Percentiles rank a stretch among this genome's conserved stretches.
Evolutionary conservation across 306 rosid species (phyloP).

Genomic region (cucumber (Cucumis sativus)): DNA sequence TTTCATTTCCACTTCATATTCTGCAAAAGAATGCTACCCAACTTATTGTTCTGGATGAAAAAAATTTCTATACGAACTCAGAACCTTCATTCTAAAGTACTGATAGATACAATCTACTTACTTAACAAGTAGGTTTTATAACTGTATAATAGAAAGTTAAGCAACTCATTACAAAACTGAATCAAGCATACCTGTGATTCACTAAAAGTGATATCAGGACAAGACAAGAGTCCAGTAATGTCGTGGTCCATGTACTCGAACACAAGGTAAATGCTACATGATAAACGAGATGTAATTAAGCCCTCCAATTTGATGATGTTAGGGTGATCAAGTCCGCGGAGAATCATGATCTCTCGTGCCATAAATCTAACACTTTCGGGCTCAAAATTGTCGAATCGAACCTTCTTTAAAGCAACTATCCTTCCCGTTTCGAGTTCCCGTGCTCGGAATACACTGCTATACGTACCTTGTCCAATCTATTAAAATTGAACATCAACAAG

Average conservation of each 20-base stretch:
- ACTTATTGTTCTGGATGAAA: not conserved
- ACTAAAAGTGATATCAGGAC: constrained; percentile 72
- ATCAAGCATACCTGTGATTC: constrained; percentile 71
- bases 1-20: not conserved
- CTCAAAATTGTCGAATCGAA: constrained; percentile 91
- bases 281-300: constrained; percentile 77
- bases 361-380: constrained; percentile 95
- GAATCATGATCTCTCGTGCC: constrained; percentile 90
- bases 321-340: constrained; percentile 92
- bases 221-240: constrained; percentile 81
- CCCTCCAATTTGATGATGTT: constrained; percentile 82
- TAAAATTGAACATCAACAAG: not conserved
- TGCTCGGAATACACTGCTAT: constrained; percentile 90
- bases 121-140: not conserved
- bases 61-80: not conserved
- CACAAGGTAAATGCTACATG: constrained; percentile 85
- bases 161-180: not conserved
- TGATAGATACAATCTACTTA: not conserved
- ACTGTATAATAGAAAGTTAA: not conserved
- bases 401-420: constrained; percentile 95
- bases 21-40: not conserved
- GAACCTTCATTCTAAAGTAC: not conserved
- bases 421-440: constrained; percentile 72
- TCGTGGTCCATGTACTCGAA: constrained; percentile 99
- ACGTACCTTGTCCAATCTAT: constrained; percentile 98